Conservation (phyloP, 2,329 filamentous ascomycete species). For the Phymatotrichopsis omnivora region DNA sequence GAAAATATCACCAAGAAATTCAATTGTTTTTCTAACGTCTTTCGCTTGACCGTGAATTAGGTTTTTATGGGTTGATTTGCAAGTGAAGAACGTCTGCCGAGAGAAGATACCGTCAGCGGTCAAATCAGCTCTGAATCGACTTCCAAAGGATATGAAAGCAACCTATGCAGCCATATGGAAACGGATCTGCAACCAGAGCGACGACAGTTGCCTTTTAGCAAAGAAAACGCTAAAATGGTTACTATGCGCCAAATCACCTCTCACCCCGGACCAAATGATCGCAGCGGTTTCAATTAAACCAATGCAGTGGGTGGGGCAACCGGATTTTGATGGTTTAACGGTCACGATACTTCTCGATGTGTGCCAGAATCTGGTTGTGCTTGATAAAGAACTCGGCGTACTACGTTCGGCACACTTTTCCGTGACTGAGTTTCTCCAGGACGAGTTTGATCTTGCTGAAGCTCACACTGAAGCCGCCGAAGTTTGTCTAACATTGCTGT, state of each 20-base stretch:
- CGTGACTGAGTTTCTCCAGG: conserved; percentile 6
- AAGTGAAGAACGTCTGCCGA: conserved; percentile 4
- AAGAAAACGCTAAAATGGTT: conserved; percentile 1
- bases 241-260: conserved; percentile 1
- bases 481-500: conserved; percentile 3
- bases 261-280: neutral
- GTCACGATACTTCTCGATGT: neutral
- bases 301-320: neutral
- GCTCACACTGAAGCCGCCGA: neutral
- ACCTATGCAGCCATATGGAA: neutral
- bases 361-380: conserved; percentile 16
- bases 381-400: conserved; percentile 8
- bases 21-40: neutral
- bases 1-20: too few species aligned
- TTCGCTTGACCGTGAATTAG: neutral
- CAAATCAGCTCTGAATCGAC: neutral
- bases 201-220: neutral
- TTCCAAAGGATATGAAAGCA: neutral
- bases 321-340: neutral
- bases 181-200: neutral
- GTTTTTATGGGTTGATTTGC: conserved; percentile 11
- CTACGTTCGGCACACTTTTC: conserved; percentile 18
- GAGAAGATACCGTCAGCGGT: neutral
- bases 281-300: conserved; percentile 5
- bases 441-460: neutral